These are phyloP conservation scores for Prosopis cineraria DNA, from an alignment of 306 rosid genomes.

Conservation along the genomic window DNA sequence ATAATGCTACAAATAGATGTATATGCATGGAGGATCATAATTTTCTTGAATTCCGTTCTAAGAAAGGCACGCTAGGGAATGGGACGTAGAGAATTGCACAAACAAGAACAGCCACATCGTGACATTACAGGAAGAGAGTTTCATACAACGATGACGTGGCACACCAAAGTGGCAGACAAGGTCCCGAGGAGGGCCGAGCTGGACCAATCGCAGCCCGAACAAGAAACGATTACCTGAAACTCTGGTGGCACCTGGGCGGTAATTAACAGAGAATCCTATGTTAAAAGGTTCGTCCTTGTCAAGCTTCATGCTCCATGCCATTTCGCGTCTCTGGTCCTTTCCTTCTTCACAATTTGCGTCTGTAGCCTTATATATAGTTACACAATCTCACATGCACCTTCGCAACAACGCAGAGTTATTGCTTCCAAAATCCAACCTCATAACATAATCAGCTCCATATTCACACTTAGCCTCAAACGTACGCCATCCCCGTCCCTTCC, in stretches of 20 bases:
- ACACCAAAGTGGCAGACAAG: not conserved
- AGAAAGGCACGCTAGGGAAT: too few relatives aligned
- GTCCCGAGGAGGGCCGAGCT: conserved; percentile 16
- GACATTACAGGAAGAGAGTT: not conserved
- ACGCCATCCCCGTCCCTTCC: conserved; percentile 24
- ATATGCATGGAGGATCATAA: too few relatives aligned
- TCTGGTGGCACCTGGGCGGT: not conserved
- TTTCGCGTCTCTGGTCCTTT: conserved; percentile 26
- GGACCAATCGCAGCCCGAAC: conserved; percentile 33
- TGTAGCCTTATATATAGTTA: conserved; percentile 27
- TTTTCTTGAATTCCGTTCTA: too few relatives aligned
- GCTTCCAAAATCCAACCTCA: not conserved
- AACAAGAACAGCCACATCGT: too few relatives aligned
- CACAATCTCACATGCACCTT: conserved; percentile 30
- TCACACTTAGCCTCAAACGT: conserved; percentile 35
- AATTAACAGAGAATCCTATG: conserved; percentile 35
- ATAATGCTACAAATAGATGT: too few relatives aligned
- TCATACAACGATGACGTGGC: not conserved
- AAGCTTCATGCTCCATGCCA: conserved; percentile 30
- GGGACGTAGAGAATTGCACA: too few relatives aligned
- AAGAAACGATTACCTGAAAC: conserved; percentile 22
- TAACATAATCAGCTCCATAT: not conserved
- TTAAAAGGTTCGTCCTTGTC: not conserved
- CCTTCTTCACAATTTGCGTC: conserved; percentile 8
- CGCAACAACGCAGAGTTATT: conserved; percentile 15